phyloP scores from a whole-genome alignment of 2,329 filamentous ascomycete species.

The Clathrospora elynae region DNA sequence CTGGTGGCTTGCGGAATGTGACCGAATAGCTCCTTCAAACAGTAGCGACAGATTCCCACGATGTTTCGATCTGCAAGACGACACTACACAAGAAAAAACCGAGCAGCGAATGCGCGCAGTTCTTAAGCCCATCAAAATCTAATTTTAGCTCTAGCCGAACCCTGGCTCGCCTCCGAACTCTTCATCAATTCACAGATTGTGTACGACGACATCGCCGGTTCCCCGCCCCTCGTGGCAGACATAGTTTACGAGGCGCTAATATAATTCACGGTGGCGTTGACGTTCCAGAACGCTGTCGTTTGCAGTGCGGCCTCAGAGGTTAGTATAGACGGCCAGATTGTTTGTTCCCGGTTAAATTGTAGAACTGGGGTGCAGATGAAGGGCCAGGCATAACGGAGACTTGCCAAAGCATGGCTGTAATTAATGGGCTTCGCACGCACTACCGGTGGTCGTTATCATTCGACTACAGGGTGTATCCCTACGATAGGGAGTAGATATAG shows the following conservation, averaged over 20 bases:
- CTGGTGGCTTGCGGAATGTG: background rate
- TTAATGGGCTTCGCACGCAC: too few species aligned
- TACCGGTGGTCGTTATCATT: too few species aligned
- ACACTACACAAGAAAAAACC: background rate
- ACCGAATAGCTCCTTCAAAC: background rate
- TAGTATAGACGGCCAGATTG: constrained; percentile 4
- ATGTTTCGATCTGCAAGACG: constrained; percentile 1
- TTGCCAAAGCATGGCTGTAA: background rate
- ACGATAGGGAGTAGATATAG: too few species aligned
- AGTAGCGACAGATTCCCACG: background rate
- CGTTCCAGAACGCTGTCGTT: constrained; percentile 8
- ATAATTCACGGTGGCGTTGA: constrained; percentile 4
- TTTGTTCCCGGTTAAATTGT: constrained; percentile 20
- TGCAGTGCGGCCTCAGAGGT: background rate
- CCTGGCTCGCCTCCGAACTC: constrained; percentile 6
- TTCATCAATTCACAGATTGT: constrained; percentile 20
- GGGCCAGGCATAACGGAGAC: background rate
- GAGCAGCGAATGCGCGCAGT: background rate
- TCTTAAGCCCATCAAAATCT: constrained; percentile 22
- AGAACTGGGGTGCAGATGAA: constrained; percentile 13
- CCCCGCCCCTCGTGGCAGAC: constrained; percentile 30
- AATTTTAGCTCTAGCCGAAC: constrained; percentile 12
- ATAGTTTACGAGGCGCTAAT: constrained; percentile 14
- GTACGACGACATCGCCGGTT: constrained; percentile 19
- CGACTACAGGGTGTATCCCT: too few species aligned